Percentiles rank a stretch among this genome's conserved stretches.
phyloP scores from a whole-genome alignment of 2,329 filamentous ascomycete species.

The Penicillium nordicum region DNA sequence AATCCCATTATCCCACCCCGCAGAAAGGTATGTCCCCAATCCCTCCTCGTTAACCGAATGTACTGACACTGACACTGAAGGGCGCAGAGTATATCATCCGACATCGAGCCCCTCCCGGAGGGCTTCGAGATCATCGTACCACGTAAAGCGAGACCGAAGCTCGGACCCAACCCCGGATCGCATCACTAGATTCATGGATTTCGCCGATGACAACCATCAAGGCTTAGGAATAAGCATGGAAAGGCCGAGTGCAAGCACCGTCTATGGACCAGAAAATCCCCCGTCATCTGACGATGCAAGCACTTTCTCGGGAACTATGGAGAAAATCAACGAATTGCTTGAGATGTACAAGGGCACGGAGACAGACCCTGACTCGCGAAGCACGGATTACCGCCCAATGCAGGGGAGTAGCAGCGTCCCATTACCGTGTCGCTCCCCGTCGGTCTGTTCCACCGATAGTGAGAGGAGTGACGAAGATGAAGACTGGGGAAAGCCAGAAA shows the following conservation, averaged over 20 bases:
- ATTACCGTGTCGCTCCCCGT: not conserved
- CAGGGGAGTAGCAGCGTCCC: not conserved
- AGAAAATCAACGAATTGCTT: slow-evolving; percentile 3
- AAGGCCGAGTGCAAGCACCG: not conserved
- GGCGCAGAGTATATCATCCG: not conserved
- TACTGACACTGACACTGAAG: not conserved
- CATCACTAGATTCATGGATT: not conserved
- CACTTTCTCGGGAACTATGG: not conserved
- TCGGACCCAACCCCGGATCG: not conserved
- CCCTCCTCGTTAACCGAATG: not conserved
- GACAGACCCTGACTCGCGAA: not conserved
- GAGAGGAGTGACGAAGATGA: slow-evolving; percentile 13
- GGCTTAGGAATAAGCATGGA: not conserved
- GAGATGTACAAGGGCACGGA: slow-evolving; percentile 5
- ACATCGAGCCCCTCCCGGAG: not conserved
- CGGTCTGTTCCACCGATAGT: slow-evolving; percentile 2
- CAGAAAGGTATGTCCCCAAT: not conserved
- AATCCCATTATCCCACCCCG: not conserved
- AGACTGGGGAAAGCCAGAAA: not conserved
- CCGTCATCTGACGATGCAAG: not conserved
- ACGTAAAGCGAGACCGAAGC: not conserved
- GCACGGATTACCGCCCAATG: too few relatives aligned
- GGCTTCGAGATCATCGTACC: not conserved
- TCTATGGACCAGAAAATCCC: not conserved
- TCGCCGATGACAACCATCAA: not conserved